Evolutionary conservation across 257 asterid species (phyloP).

Genomic region (Oldenlandia corymbosa): DNA sequence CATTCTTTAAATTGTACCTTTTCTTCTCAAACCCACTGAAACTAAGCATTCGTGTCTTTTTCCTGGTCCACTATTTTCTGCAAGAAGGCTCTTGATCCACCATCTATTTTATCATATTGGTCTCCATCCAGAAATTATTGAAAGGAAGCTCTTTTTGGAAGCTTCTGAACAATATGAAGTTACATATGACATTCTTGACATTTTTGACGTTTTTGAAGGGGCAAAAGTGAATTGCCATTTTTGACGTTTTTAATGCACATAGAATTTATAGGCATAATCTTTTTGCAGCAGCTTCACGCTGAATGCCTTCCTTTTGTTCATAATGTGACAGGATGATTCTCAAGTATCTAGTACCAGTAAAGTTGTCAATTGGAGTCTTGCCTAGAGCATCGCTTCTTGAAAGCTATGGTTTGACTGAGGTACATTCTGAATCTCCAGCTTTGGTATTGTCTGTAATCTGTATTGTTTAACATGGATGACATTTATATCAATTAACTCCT

Average conservation of each 20-base stretch:
- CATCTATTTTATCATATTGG: no score
- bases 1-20: no score
- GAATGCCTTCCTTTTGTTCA: constrained; percentile 12
- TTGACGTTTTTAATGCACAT: background rate
- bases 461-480: background rate
- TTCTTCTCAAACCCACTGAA: no score
- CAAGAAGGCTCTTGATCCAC: no score
- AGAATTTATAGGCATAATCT: background rate
- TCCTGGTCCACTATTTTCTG: background rate
- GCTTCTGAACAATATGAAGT: background rate
- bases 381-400: constrained; percentile 55
- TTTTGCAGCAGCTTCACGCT: background rate
- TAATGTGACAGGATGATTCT: constrained; percentile 70
- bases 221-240: background rate
- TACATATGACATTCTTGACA: background rate
- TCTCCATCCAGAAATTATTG: background rate
- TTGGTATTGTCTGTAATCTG: background rate
- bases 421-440: constrained; percentile 22
- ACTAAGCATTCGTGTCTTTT: background rate
- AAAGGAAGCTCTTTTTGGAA: background rate
- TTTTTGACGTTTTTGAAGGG: background rate
- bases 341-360: constrained; percentile 87
- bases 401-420: constrained; percentile 81
- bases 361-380: constrained; percentile 83
- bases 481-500: background rate